Conservation (phyloP, 306 rosid species). For the Corylus avellana region DNA sequence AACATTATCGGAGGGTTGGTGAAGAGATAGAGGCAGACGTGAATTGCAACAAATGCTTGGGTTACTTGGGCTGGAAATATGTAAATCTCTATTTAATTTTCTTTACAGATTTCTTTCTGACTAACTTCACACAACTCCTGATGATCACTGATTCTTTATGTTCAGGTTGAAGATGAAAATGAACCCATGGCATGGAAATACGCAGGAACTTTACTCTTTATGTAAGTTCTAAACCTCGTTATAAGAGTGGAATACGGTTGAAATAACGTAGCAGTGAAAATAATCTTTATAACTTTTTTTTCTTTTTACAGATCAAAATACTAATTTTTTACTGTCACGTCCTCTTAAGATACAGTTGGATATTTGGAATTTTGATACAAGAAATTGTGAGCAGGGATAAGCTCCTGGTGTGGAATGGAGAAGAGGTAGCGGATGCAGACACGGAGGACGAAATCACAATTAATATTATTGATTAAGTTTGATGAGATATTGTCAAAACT, state of each 20-base stretch:
- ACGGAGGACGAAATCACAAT: too few relatives aligned
- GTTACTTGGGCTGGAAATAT: background rate
- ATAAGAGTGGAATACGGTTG: too few relatives aligned
- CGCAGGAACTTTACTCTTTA: background rate
- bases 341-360: too few relatives aligned
- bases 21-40: background rate
- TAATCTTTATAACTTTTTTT: too few relatives aligned
- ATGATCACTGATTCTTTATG: too few relatives aligned
- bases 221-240: background rate
- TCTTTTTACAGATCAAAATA: too few relatives aligned
- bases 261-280: too few relatives aligned
- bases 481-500: too few relatives aligned
- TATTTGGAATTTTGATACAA: too few relatives aligned
- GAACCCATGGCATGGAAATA: background rate
- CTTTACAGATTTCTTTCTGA: background rate
- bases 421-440: background rate
- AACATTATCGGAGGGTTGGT: background rate
- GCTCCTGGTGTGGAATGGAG: background rate
- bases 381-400: background rate
- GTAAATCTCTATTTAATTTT: background rate
- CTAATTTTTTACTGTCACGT: too few relatives aligned
- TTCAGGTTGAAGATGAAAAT: background rate
- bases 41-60: background rate
- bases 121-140: background rate
- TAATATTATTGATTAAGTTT: too few relatives aligned